Base-by-base conservation (phyloP, 2,329 filamentous ascomycete species). In the Pyricularia sp. region DNA sequence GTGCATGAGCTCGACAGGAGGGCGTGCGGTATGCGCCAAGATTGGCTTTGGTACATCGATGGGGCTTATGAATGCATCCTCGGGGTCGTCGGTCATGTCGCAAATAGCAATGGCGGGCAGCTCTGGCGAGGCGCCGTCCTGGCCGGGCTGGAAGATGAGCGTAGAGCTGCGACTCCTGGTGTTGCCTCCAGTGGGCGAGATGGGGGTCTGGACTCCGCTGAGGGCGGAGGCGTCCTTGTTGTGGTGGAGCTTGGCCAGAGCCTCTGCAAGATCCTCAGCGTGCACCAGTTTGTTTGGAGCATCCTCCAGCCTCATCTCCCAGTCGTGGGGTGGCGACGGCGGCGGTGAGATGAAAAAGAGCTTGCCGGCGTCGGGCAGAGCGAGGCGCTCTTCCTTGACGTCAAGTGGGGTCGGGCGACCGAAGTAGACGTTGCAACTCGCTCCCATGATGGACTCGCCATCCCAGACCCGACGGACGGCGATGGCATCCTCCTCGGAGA, bases 341-440 rank as follows among this genome's bases (percentile, higher is more conserved):
- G 87, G 87, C 31, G 87, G 87, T 63, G 84, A 87, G 74, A 89
- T 89, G 78, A 89, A 89, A 79, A 89, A 89, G 64, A 88, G 81
- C 78, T 88, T 88, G 71, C 86, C 86, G 64, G 85, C 84, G 68
- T 88, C 86, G 65, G 87, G 86, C 0, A 88, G 81, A n/a, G 82
- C 81, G 10, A 89, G 79, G 70, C 87, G 85, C 70, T 82, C 79
- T 70, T 86, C 80, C 66, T 78, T 75, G 53, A 77, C 70, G 69
- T 83, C 76, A 64, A 87, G 74, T n/a, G 82, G 79, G 0, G 86
- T 88, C 62, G 79, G 76, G 71, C 85, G 81, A 70, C 87, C 86
- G 70, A 87, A 89, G 78, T 88, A 92, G 70, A 91, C 83, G 68
- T 83, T 82, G 70, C 88, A 83, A 65, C 82, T 80, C 74, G 87